These are phyloP conservation scores for Fusarium sp. DNA, from an alignment of 2,329 filamentous ascomycete genomes.

Conservation along the genomic window DNA sequence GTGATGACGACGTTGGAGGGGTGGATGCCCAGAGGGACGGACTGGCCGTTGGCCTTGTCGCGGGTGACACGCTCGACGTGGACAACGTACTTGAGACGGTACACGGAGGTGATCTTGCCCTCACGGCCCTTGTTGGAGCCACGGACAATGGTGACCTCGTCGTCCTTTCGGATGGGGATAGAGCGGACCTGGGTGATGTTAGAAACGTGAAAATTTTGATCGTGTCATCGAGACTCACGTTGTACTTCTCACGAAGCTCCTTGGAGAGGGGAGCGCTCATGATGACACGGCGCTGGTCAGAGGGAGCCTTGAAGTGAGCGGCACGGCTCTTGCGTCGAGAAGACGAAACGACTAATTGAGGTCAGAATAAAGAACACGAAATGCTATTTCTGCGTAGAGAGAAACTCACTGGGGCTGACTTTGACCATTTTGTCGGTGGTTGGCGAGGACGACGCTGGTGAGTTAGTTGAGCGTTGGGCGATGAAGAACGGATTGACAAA, in stretches of 20 bases:
- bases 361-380: neutral
- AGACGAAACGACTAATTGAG: conserved; percentile 67
- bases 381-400: neutral
- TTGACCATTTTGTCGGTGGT: conserved; percentile 71
- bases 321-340: conserved; percentile 99
- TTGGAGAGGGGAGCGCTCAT: conserved; percentile 97
- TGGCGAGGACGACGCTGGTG: conserved; percentile 40
- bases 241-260: conserved; percentile 99
- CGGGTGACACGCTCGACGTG: conserved; percentile 96
- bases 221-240: conserved; percentile 67
- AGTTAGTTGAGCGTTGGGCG: conserved; percentile 48
- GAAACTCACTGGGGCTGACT: conserved; percentile 67
- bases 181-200: conserved; percentile 76
- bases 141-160: conserved; percentile 92
- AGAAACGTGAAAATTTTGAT: neutral
- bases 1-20: conserved; percentile 98
- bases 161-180: conserved; percentile 97
- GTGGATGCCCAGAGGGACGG: conserved; percentile 92
- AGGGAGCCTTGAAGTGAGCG: conserved; percentile 96
- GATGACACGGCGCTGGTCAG: conserved; percentile 92
- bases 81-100: conserved; percentile 97
- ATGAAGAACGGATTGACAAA: conserved; percentile 36
- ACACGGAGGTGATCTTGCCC: conserved; percentile 97
- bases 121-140: conserved; percentile 97
- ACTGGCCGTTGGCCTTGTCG: conserved; percentile 98